Base-by-base conservation (phyloP, 495 filamentous ascomycete genomes). In the Extremus antarcticus region DNA sequence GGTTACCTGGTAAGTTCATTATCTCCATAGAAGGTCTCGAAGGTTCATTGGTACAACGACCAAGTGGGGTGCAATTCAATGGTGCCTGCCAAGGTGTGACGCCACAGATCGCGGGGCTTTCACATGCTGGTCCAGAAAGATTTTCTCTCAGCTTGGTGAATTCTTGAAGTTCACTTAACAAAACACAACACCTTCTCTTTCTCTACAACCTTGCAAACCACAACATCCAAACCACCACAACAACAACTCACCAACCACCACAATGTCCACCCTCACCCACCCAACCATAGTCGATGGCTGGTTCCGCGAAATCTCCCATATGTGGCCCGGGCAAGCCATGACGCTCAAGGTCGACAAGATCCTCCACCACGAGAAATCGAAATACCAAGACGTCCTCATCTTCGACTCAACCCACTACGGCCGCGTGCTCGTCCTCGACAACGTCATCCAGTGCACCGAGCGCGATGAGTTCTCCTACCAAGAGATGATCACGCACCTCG, bases 291-390 rank as follows among this genome's bases (percentile, higher is more conserved):
- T 83, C 71, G 91, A 97, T 94, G 92, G 91, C 74, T 99, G 92
- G 94, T 97, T 97, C 84, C 88, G 89, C 68, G 94, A 97, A 74
- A 84, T 94, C 71, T 94, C 87, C 55, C 74, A 87, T 65, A 95
- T 96, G 89, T 99, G 94, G 92, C 92, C 92, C 47, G 92, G 92
- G 65, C 94, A 97, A 74, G 92, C 92, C 66, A 96, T 97, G 91
- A 95, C 86, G 59, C 83, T 99, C 69, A 90, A 87, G 76, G 91
- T 99, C 70, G 88, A 99, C 71, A 86, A 95, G 75, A 82, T 96
- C 67, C 76, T 99, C 51, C 94, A 97, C 77, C 90, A 95, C 75
- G 94, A 99, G 78, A 95, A 95, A 79, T 92, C 87, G 77, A 77
- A 90, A 77, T 99, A 95, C 75, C 92, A 99, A 74, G 92, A 97